phyloP scores from a whole-genome alignment of 2,329 filamentous ascomycete genomes.

The Plectosphaerella sp. region DNA sequence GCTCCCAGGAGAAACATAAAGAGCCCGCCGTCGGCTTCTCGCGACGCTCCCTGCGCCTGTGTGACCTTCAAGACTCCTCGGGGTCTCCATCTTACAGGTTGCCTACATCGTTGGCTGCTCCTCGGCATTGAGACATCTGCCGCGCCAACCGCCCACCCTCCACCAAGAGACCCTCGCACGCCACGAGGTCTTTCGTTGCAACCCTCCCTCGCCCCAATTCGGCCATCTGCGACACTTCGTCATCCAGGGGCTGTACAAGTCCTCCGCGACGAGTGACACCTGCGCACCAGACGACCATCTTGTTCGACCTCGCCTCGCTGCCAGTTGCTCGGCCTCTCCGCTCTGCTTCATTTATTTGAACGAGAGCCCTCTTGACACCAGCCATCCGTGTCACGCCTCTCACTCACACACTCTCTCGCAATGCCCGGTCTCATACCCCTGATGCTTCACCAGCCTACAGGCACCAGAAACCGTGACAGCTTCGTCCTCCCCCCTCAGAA shows the following conservation, averaged over 20 bases:
- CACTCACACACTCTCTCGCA: conserved; percentile 3
- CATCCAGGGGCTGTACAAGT: neutral
- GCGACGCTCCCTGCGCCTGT: neutral
- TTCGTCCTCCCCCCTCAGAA: conserved; percentile 12
- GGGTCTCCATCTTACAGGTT: neutral
- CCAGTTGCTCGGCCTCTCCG: neutral
- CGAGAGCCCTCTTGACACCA: too few relatives aligned
- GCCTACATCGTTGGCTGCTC: neutral
- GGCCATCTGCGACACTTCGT: neutral
- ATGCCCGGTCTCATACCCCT: conserved; percentile 28
- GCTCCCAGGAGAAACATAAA: neutral
- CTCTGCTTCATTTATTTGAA: too few relatives aligned
- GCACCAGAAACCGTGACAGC: conserved; percentile 11
- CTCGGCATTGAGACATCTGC: too few relatives aligned
- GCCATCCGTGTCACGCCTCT: neutral
- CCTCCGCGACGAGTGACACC: too few relatives aligned
- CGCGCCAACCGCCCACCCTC: too few relatives aligned
- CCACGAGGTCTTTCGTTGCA: too few relatives aligned
- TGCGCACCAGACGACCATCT: neutral
- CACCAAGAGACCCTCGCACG: too few relatives aligned
- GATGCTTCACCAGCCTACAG: conserved; percentile 16
- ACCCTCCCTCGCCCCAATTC: too few relatives aligned
- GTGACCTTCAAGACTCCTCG: neutral
- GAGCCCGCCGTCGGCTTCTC: too few relatives aligned
- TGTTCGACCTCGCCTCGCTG: neutral